These are phyloP conservation scores for Combretum micranthum DNA, from an alignment of 345 rosid species.

Conservation along the genomic window DNA sequence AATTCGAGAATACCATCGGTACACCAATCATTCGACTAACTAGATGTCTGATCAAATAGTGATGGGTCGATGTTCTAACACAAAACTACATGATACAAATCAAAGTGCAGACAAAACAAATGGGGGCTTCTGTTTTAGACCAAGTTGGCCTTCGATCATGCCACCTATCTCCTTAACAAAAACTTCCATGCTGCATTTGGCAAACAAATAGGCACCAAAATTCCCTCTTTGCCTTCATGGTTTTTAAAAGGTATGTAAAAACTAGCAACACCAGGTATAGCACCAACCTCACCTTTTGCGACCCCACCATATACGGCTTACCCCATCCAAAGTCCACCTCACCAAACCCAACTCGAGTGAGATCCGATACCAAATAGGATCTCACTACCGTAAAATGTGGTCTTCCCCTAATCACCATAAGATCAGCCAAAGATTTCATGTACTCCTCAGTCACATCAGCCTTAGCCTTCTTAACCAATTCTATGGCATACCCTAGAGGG, in stretches of 20 bases:
- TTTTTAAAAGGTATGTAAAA: conserved; percentile 22
- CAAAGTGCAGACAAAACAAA: conserved; percentile 16
- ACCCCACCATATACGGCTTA: conserved; percentile 42
- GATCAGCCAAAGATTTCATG: conserved; percentile 39
- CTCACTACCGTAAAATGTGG: conserved; percentile 28
- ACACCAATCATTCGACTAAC: no score
- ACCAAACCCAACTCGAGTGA: conserved; percentile 30
- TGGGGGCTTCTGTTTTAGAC: background rate
- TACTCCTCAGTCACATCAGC: conserved; percentile 42
- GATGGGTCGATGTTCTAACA: no score
- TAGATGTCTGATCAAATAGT: no score
- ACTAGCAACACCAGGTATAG: conserved; percentile 33
- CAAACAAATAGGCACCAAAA: conserved; percentile 36
- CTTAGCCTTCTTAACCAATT: conserved; percentile 37
- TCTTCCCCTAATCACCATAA: conserved; percentile 37
- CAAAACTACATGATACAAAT: no score
- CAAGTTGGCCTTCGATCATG: conserved; percentile 13
- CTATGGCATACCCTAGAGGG: conserved; percentile 42
- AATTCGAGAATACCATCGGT: no score
- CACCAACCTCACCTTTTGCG: conserved; percentile 31
- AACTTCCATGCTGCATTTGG: conserved; percentile 38
- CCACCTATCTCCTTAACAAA: conserved; percentile 32
- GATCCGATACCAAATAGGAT: conserved; percentile 30
- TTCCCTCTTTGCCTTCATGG: conserved; percentile 33
- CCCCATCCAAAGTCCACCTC: conserved; percentile 52